phyloP scores from a whole-genome alignment of 495 filamentous ascomycete species.

The Terfezia boudieri region DNA sequence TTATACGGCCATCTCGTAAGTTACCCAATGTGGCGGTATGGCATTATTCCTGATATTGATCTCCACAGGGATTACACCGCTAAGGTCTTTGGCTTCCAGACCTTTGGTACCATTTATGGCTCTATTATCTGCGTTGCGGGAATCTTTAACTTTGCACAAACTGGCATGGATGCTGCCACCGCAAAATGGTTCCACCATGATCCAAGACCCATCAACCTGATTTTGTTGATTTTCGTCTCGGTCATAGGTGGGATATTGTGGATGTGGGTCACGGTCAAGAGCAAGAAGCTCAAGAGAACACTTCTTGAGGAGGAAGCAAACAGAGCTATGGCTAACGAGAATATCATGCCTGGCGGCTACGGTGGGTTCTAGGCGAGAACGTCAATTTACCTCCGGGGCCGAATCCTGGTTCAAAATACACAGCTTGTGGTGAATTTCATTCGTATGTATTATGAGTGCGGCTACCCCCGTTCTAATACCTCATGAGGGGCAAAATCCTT shows the following conservation, averaged over 20 bases:
- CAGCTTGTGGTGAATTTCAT: too few species aligned
- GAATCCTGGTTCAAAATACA: too few species aligned
- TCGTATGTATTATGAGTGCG: too few species aligned
- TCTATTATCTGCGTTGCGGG: slow-evolving; percentile 76
- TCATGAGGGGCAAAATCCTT: too few species aligned
- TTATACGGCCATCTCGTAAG: slow-evolving; percentile 42
- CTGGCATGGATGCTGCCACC: slow-evolving; percentile 57
- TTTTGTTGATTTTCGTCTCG: slow-evolving; percentile 37
- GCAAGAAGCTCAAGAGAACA: slow-evolving; percentile 18
- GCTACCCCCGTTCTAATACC: too few species aligned
- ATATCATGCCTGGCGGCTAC: slow-evolving; percentile 18
- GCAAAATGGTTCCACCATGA: slow-evolving; percentile 46
- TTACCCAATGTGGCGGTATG: slow-evolving; percentile 21
- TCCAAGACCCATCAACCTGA: slow-evolving; percentile 58
- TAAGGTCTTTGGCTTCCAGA: slow-evolving; percentile 90
- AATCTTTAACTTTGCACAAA: slow-evolving; percentile 69
- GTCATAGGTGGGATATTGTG: slow-evolving; percentile 37
- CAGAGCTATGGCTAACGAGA: slow-evolving; percentile 11
- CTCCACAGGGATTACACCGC: slow-evolving; percentile 46
- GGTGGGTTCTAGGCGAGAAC: not conserved
- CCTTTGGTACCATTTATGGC: slow-evolving; percentile 93
- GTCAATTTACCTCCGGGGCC: too few species aligned
- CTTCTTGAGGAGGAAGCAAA: slow-evolving; percentile 22
- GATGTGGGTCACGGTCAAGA: slow-evolving; percentile 31
- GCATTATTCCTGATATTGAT: slow-evolving; percentile 20